A percentile compares a stretch with the other conserved stretches of the same genome.
These are phyloP conservation scores for Penicillium sp. DNA, from an alignment of 2,329 filamentous ascomycete species.

Conservation along the genomic window DNA sequence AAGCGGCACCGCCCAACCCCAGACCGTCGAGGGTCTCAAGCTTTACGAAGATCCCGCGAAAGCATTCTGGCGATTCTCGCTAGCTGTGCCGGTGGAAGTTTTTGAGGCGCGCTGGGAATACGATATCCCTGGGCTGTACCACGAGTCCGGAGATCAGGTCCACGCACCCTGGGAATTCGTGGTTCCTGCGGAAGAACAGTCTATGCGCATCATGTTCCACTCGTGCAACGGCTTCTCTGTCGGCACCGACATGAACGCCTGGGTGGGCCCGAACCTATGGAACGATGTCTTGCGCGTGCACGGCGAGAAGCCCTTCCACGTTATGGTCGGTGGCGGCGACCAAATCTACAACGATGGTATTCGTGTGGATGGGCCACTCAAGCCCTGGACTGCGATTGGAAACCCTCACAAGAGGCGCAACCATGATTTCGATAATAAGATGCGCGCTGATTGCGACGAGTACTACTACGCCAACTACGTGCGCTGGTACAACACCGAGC, in stretches of 20 bases:
- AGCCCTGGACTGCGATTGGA: conserved; percentile 61
- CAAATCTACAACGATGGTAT: conserved; percentile 81
- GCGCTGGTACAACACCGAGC: conserved; percentile 69
- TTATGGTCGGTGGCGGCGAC: conserved; percentile 87
- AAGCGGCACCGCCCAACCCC: conserved; percentile 10
- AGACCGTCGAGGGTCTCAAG: conserved; percentile 50
- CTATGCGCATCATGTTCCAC: conserved; percentile 71
- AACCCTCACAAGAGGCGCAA: conserved; percentile 63
- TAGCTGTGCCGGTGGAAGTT: conserved; percentile 66
- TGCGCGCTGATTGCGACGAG: conserved; percentile 61
- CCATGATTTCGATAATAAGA: conserved; percentile 65
- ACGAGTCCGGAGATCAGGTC: conserved; percentile 59
- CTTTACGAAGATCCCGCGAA: conserved; percentile 62
- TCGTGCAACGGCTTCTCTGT: conserved; percentile 71
- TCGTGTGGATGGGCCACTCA: conserved; percentile 78
- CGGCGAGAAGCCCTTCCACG: conserved; percentile 61
- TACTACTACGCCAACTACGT: conserved; percentile 66
- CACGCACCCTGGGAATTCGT: conserved; percentile 56
- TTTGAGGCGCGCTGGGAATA: conserved; percentile 82
- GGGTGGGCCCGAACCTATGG: conserved; percentile 65
- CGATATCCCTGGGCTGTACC: conserved; percentile 66
- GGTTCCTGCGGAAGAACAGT: conserved; percentile 61
- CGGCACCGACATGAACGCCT: conserved; percentile 64
- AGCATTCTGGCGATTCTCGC: conserved; percentile 62
- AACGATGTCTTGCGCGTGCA: conserved; percentile 66